Conservation (phyloP, 495 filamentous ascomycete species). For the Penicillium mononematosum region DNA sequence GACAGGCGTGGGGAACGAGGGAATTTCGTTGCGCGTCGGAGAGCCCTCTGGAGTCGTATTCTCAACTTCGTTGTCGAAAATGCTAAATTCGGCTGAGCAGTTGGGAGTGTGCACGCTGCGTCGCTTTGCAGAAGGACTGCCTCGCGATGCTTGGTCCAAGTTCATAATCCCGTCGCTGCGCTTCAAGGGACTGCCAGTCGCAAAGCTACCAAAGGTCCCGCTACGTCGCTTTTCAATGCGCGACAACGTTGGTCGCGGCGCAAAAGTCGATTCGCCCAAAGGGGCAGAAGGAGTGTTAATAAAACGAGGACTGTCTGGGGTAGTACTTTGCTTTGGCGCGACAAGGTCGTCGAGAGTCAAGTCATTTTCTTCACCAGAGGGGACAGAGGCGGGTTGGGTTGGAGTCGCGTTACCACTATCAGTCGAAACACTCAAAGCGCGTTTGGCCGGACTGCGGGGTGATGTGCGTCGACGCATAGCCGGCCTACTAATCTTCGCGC, state of each 20-base stretch:
- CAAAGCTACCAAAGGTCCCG: constrained; percentile 46
- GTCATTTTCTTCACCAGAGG: constrained; percentile 57
- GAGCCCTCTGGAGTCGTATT: constrained; percentile 25
- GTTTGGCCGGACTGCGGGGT: constrained; percentile 73
- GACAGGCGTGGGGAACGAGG: constrained; percentile 25
- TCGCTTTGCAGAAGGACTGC: constrained; percentile 82
- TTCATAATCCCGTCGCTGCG: constrained; percentile 89
- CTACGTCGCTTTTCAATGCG: constrained; percentile 50
- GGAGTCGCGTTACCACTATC: constrained; percentile 68
- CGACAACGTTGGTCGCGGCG: constrained; percentile 45
- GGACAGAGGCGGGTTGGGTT: constrained; percentile 33
- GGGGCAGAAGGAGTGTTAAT: constrained; percentile 39
- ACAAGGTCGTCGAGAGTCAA: constrained; percentile 27
- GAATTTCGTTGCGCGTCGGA: constrained; percentile 27
- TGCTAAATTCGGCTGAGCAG: constrained; percentile 61
- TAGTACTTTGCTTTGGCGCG: constrained; percentile 22
- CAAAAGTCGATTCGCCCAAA: constrained; percentile 41
- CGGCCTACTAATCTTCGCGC: constrained; percentile 49
- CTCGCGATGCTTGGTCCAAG: constrained; percentile 70
- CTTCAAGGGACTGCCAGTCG: constrained; percentile 84
- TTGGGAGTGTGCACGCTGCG: constrained; percentile 73
- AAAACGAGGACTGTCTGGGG: constrained; percentile 42
- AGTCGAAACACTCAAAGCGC: constrained; percentile 65
- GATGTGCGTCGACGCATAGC: constrained; percentile 58
- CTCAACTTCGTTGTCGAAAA: constrained; percentile 55